phyloP scores from a whole-genome alignment of 139 green algal species.

The Pleodorina starrii region DNA sequence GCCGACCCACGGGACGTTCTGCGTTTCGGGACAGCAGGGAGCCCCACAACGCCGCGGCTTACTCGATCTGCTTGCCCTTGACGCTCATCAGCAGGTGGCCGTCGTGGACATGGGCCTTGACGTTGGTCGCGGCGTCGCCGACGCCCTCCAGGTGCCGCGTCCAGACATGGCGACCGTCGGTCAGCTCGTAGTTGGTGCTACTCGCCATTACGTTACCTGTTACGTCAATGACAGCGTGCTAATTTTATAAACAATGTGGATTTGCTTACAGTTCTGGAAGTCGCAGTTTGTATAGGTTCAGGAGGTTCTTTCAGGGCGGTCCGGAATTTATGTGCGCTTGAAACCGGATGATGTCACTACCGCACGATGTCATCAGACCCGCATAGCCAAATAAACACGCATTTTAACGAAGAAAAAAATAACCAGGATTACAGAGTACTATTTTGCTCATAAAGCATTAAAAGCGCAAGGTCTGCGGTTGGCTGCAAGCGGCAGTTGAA shows the following conservation, averaged over 20 bases:
- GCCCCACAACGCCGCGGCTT: not conserved
- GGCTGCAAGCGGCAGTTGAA: too few species aligned
- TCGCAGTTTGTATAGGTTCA: too few species aligned
- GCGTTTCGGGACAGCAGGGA: not conserved
- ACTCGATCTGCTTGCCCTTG: constrained; percentile 17
- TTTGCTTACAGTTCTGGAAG: too few species aligned
- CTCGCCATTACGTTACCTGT: not conserved
- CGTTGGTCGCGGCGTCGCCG: not conserved
- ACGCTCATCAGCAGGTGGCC: constrained; percentile 9
- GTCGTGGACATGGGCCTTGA: constrained; percentile 24
- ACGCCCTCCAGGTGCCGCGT: constrained; percentile 5
- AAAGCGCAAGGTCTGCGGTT: too few species aligned
- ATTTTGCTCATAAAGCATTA: not conserved
- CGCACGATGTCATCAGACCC: not conserved
- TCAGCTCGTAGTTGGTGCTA: not conserved
- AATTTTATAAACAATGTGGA: too few species aligned
- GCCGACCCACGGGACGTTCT: not conserved
- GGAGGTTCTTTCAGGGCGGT: too few species aligned
- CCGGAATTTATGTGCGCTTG: too few species aligned
- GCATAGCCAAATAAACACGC: not conserved
- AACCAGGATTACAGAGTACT: not conserved
- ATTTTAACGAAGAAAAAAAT: not conserved
- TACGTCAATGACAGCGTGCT: not conserved
- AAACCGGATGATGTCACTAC: not conserved
- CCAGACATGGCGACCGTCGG: not conserved